These are phyloP conservation scores for Dalechampia spathulata DNA, from an alignment of 441 rosid genomes.

Conservation along the genomic window DNA sequence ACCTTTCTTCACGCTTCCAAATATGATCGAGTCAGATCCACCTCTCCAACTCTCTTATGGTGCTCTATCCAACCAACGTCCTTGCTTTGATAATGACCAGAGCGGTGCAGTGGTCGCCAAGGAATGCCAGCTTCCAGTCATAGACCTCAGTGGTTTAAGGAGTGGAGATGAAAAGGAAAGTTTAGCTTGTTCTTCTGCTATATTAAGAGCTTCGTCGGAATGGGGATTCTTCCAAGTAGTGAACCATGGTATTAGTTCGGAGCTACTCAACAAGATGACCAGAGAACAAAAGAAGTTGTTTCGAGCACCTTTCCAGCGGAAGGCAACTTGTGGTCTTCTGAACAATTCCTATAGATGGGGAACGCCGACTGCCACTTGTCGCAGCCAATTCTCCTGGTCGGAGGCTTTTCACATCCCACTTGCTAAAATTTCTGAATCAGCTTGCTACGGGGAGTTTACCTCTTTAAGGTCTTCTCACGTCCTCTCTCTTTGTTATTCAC, in stretches of 20 bases:
- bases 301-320: conserved; percentile 33
- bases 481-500: too few species aligned
- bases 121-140: conserved; percentile 49
- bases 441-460: conserved; percentile 40
- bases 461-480: conserved; percentile 30
- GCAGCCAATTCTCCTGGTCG: conserved; percentile 54
- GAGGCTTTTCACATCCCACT: conserved; percentile 68
- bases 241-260: conserved; percentile 47
- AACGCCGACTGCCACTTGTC: conserved; percentile 35
- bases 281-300: conserved; percentile 43
- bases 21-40: conserved; percentile 27
- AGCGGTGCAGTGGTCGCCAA: too few species aligned
- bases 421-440: conserved; percentile 31
- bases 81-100: too few species aligned
- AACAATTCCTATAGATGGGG: conserved; percentile 66
- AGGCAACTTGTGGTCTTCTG: conserved; percentile 31
- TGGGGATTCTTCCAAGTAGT: conserved; percentile 75
- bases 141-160: conserved; percentile 34
- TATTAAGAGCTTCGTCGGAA: conserved; percentile 42
- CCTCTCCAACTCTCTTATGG: conserved; percentile 35
- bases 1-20: background rate
- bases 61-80: conserved; percentile 8
- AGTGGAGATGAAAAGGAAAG: conserved; percentile 19
- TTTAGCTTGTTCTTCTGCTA: conserved; percentile 29
- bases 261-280: conserved; percentile 36